phyloP scores from a whole-genome alignment of 345 rosid genomes.

The Salix viminalis region DNA sequence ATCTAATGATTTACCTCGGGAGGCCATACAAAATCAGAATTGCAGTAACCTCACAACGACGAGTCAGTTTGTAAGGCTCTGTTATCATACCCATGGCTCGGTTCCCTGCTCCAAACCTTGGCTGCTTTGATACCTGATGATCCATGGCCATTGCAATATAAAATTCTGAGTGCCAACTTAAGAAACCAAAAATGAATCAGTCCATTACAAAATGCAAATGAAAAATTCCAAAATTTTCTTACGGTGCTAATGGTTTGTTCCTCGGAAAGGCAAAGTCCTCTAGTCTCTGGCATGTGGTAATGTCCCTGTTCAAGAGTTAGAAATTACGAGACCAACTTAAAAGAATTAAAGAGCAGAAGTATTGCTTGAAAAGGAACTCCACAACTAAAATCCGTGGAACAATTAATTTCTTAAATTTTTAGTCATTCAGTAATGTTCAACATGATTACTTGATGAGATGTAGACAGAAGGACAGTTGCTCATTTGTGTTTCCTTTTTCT shows the following conservation, averaged over 20 bases:
- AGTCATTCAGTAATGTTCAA: background rate
- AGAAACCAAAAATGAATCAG: background rate
- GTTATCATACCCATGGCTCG: conserved; percentile 58
- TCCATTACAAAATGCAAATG: conserved; percentile 9
- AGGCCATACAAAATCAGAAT: conserved; percentile 93
- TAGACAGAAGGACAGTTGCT: background rate
- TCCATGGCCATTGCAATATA: conserved; percentile 12
- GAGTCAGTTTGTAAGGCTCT: conserved; percentile 75
- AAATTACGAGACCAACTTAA: conserved; percentile 3
- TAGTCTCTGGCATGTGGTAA: conserved; percentile 97
- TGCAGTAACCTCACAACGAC: conserved; percentile 91
- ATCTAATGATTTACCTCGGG: conserved; percentile 54
- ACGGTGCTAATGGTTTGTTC: conserved; percentile 89
- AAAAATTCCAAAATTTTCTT: conserved; percentile 16
- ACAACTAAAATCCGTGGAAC: background rate
- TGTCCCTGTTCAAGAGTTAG: conserved; percentile 58
- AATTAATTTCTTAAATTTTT: background rate
- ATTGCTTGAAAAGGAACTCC: background rate
- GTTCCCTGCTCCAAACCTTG: conserved; percentile 67
- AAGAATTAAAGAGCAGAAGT: background rate
- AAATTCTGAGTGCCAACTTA: conserved; percentile 3
- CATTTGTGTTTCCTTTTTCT: background rate
- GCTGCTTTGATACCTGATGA: conserved; percentile 63
- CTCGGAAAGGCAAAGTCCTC: conserved; percentile 98
- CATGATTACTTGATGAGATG: background rate